phyloP scores from a whole-genome alignment of 805 yeast species.

The Myxozyma geophila region DNA sequence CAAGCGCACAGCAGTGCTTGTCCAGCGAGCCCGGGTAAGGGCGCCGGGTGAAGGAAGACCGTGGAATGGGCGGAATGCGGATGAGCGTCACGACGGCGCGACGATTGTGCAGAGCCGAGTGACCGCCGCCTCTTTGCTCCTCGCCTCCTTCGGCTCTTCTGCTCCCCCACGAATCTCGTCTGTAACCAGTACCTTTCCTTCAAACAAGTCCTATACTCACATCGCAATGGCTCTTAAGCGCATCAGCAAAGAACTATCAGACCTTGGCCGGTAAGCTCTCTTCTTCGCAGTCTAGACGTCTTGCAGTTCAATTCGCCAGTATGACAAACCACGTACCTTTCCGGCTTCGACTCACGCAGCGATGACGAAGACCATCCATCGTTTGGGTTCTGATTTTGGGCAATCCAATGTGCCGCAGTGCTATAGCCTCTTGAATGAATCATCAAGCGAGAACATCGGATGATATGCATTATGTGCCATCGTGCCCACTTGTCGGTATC shows the following conservation, averaged over 20 bases:
- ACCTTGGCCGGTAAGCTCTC: conserved; percentile 82
- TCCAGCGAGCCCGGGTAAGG: not conserved
- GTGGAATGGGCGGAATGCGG: conserved; percentile 9
- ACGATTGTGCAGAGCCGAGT: conserved; percentile 13
- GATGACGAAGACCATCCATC: too few species aligned
- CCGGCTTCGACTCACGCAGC: too few species aligned
- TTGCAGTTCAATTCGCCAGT: not conserved
- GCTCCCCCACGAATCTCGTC: not conserved
- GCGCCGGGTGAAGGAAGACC: conserved; percentile 20
- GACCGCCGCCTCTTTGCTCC: not conserved
- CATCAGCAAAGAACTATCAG: conserved; percentile 92
- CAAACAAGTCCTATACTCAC: not conserved
- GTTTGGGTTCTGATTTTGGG: too few species aligned
- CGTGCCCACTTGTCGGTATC: too few species aligned
- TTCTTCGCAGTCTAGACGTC: not conserved
- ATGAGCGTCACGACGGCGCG: conserved; percentile 1
- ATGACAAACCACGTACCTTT: too few species aligned
- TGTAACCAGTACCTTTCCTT: not conserved
- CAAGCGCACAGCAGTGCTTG: too few species aligned
- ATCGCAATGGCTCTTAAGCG: conserved; percentile 80
- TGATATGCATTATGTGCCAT: too few species aligned
- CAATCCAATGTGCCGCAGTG: too few species aligned
- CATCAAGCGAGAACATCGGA: too few species aligned
- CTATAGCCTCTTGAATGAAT: too few species aligned
- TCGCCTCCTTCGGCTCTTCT: not conserved